Conservation (phyloP, 345 rosid species). For the Turnera subulata region DNA sequence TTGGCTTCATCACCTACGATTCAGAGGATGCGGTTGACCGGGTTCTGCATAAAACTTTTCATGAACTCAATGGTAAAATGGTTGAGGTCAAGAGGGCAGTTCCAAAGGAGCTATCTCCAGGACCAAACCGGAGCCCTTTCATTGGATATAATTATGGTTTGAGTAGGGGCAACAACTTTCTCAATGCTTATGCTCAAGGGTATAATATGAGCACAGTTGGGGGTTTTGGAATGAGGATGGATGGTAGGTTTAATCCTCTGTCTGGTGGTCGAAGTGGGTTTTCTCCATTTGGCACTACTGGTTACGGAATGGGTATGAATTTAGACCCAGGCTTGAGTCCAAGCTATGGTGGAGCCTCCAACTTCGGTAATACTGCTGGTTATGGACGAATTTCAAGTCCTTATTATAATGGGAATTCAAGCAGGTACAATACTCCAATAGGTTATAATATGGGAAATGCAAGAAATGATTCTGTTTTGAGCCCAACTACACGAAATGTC, state of each 20-base stretch:
- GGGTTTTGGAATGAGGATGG: conserved; percentile 58
- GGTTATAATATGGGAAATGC: conserved; percentile 49
- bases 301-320: conserved; percentile 67
- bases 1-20: conserved; percentile 95
- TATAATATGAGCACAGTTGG: conserved; percentile 52
- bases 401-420: conserved; percentile 52
- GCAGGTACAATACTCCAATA: conserved; percentile 64
- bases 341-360: conserved; percentile 54
- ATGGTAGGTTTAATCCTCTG: conserved; percentile 75
- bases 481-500: conserved; percentile 52
- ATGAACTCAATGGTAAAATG: conserved; percentile 94
- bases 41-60: conserved; percentile 85
- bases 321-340: conserved; percentile 64
- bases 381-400: conserved; percentile 60
- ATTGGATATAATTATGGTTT: conserved; percentile 57
- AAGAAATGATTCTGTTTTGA: conserved; percentile 56
- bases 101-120: conserved; percentile 77
- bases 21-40: conserved; percentile 86
- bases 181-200: conserved; percentile 66
- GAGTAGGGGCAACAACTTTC: conserved; percentile 58
- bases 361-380: conserved; percentile 54
- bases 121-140: conserved; percentile 64
- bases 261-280: conserved; percentile 56
- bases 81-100: conserved; percentile 99
- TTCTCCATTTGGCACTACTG: conserved; percentile 49